Evolutionary conservation across 805 yeast genomes (phyloP), one percentile per base, ranked within the genome.

Genomic region (Cyberlindnera xishuangbannaensis): DNA sequence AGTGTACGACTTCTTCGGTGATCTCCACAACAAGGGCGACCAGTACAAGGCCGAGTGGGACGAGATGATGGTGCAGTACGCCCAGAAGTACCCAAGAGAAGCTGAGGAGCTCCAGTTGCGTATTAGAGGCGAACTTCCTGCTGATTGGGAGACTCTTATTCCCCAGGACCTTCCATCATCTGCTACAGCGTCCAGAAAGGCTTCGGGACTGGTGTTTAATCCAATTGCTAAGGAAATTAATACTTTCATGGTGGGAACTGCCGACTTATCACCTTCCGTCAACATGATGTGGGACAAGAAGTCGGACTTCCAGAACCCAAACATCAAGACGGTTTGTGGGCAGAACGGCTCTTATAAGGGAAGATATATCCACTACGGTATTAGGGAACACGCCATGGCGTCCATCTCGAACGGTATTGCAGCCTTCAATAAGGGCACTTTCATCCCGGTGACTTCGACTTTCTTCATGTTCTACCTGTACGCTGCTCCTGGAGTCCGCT

Each of bases 331-430:
- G 41, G 76, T 76, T 28, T 67, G 86, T 50, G 97, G 97, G 10
- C 43, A 51, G 21, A 51, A 52, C 28, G 63, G 63, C 63, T 76
- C 77, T 56, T 88, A 81, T 71, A 42, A 76, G 36, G 97, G 97
- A 59, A 79, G 95, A 60, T 90, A 90, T 70, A 71, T 90, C 64
- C 82, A 96, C 69, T 90, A 81, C 62, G 97, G 97, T 78, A 95
- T 90, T 45, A 83, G 97, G 67, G 97, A 90, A 72, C 97, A 90
- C 66, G 96, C 84, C 62, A 86, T 90, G 97, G 96, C 95, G 67
- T 95, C 97, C 45, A 83, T 88, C 61, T 73, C 88, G 76, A 90
- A 90, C 67, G 97, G 97, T 79, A 82, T 90, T 51, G 73, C 92
- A 38, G 96, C 96, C 35, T 90, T 67, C 56, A 82, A 81, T 66